These are phyloP conservation scores for Pleodorina starrii DNA, from an alignment of 139 green algal genomes.

Conservation along the genomic window DNA sequence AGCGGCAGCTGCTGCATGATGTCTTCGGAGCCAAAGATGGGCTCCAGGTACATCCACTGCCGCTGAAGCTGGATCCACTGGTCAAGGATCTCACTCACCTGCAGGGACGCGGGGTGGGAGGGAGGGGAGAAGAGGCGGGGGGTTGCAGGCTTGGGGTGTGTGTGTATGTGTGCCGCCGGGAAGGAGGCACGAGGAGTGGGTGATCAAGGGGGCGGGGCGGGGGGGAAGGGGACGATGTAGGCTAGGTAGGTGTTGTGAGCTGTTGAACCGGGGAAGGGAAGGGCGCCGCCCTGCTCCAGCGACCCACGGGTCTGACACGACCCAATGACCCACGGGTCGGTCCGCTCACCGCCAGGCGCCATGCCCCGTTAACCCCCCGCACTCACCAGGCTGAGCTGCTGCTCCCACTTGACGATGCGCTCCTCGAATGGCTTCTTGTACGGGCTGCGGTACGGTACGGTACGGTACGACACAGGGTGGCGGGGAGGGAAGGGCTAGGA, in stretches of 20 bases:
- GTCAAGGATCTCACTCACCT: conserved; percentile 81
- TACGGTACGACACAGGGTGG: no score
- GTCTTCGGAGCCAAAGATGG: conserved; percentile 87
- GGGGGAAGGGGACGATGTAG: no score
- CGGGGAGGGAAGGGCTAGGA: no score
- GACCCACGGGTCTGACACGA: no score
- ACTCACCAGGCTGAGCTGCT: conserved; percentile 75
- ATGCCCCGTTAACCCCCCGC: not conserved
- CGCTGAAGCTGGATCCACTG: conserved; percentile 85
- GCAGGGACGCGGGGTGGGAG: not conserved
- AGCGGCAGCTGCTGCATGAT: conserved; percentile 90
- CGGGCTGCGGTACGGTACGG: conserved; percentile 50
- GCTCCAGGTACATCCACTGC: conserved; percentile 91
- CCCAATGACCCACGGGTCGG: not conserved
- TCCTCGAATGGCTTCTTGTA: conserved; percentile 92
- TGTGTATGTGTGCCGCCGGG: no score
- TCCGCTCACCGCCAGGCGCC: no score
- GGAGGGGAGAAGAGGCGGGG: not conserved
- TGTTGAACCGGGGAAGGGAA: no score
- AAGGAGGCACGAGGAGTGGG: no score
- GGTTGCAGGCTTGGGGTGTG: not conserved
- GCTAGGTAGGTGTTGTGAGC: no score
- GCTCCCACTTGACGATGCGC: conserved; percentile 82
- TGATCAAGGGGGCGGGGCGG: no score
- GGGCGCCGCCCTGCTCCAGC: no score